A percentile compares a stretch with the other conserved stretches of the same genome.
Evolutionary conservation across 225 moss, liverwort and hornwort genomes (phyloP).

Genomic region (Climacium dendroides): DNA sequence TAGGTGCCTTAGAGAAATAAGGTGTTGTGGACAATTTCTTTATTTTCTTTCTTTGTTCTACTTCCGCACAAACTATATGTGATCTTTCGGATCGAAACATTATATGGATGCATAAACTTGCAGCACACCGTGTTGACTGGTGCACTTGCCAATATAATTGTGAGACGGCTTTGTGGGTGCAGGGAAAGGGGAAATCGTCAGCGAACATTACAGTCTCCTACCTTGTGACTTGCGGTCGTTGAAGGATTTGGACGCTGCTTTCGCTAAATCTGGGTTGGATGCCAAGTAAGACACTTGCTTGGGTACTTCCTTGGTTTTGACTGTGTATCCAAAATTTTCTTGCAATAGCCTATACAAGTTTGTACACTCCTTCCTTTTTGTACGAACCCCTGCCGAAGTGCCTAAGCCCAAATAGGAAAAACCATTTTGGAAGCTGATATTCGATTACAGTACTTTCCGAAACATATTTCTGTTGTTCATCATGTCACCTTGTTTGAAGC

Average conservation of each 20-base stretch:
- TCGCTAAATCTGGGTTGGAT: constrained; percentile 65
- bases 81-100: background rate
- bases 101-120: background rate
- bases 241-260: constrained; percentile 44
- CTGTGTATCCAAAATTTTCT: background rate
- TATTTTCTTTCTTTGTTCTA: background rate
- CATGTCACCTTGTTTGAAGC: background rate
- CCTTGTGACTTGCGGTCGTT: constrained; percentile 68
- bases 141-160: background rate
- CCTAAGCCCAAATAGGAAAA: no score
- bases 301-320: constrained; percentile 12
- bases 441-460: background rate
- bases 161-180: constrained; percentile 28
- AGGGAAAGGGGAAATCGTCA: constrained; percentile 72
- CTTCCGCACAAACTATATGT: background rate
- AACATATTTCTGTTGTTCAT: background rate
- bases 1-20: background rate
- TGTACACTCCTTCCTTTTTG: background rate
- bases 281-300: constrained; percentile 50
- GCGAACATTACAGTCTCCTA: constrained; percentile 66
- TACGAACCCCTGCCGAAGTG: background rate
- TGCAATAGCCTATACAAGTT: background rate
- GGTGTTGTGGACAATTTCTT: background rate
- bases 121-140: background rate
- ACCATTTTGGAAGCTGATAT: background rate